Evolutionary conservation across 176 grass and related monocot species (phyloP), one percentile per base, ranked within the genome.

Genomic region (Phyllostachys edulis): DNA sequence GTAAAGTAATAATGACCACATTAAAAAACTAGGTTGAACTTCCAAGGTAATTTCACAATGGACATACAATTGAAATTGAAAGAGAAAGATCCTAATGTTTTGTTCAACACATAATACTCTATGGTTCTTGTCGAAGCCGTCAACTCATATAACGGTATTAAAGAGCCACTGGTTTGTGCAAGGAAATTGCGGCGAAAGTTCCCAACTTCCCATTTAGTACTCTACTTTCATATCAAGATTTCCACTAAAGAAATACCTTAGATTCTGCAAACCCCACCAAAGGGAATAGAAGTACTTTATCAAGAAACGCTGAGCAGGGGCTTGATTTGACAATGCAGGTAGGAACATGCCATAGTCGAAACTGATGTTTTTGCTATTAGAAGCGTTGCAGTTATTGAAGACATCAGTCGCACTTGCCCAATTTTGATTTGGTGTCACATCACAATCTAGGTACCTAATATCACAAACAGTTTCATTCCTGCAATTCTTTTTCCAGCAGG

Each of bases 201-300:
- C 65, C 34, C 39, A 73, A 40, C 10, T 55, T 60, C 65, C 34
- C 39, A 69, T 12, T 61, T 80, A 49, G 73, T 3, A 29, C 4
- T 47, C 36, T 71, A 77, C 13, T 47, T 71, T 12, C 3, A 49
- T 66, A 82, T 21, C 12, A 66, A 71, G 60, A 72, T 66, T 46
- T 2, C 11, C 15, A 9, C 7, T 57, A 66, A 75, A n/a, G 59
- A 50, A 62, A 78, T 96, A 99, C 96, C 96, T 99, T 37, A 99
- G 71, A 87, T 96, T 99, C 70, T 99, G 96, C 59, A 99, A 90
- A 68, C 96, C 96, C 96, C 96, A 99, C 96, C 96, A 99, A 71
- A 99, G 90, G 17, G 91, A 99, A 92, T 92, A 99, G 52, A 99
- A 96, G 66, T 92, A 99, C 84, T 99, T 99, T 67, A 73, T 90